These are phyloP conservation scores for Paraphoma sp. DNA, from an alignment of 2,329 filamentous ascomycete genomes.

Conservation along the genomic window DNA sequence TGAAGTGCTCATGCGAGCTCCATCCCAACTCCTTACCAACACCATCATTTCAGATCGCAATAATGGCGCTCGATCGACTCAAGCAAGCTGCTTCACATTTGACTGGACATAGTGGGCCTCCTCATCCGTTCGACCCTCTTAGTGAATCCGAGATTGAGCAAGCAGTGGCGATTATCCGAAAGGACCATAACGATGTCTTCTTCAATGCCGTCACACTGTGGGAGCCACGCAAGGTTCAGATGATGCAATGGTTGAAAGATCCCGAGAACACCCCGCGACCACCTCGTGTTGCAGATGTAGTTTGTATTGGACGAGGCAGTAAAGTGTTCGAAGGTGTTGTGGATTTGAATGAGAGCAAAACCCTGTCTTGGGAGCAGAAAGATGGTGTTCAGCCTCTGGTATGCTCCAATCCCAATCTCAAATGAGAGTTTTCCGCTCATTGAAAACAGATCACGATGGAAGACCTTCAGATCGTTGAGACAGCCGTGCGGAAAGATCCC, in stretches of 20 bases:
- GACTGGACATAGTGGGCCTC: constrained; percentile 59
- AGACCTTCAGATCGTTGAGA: constrained; percentile 82
- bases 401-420: constrained; percentile 17
- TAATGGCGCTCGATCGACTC: constrained; percentile 68
- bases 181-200: constrained; percentile 72
- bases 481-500: constrained; percentile 75
- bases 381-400: constrained; percentile 83
- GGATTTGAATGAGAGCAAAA: constrained; percentile 69
- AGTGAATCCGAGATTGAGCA: constrained; percentile 74
- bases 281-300: constrained; percentile 77
- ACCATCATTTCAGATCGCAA: constrained; percentile 3
- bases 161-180: constrained; percentile 71
- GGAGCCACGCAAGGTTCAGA: constrained; percentile 84
- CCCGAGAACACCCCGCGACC: constrained; percentile 68
- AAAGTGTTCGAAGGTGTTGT: constrained; percentile 85
- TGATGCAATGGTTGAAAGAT: constrained; percentile 78
- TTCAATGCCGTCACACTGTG: constrained; percentile 88
- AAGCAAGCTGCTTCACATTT: constrained; percentile 70
- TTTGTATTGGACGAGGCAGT: constrained; percentile 79
- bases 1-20: constrained; percentile 8
- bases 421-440: background rate
- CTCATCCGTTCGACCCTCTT: constrained; percentile 82
- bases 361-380: constrained; percentile 76
- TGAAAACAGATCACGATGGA: constrained; percentile 80
- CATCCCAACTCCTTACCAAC: background rate